phyloP scores from a whole-genome alignment of 2,329 filamentous ascomycete genomes.

The Botrytis paeoniae region DNA sequence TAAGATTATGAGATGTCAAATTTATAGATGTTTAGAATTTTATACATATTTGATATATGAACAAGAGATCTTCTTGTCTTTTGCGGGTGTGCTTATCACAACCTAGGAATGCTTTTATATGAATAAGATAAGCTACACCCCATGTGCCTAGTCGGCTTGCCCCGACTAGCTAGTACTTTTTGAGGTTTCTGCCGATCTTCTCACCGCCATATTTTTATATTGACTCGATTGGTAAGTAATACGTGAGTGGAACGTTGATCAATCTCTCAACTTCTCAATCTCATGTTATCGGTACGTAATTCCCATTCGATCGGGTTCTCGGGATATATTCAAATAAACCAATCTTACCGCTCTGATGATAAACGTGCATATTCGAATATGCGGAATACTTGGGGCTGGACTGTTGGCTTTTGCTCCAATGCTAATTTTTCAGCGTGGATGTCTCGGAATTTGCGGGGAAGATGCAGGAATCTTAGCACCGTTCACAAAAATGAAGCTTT shows the following conservation, averaged over 20 bases:
- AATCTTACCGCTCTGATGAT: background rate
- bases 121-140: background rate
- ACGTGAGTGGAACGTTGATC: background rate
- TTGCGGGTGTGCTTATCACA: background rate
- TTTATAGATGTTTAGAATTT: background rate
- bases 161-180: background rate
- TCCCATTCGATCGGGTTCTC: background rate
- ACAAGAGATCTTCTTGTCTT: background rate
- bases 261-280: background rate
- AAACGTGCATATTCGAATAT: background rate
- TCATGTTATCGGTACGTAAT: background rate
- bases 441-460: background rate
- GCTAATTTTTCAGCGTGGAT: background rate
- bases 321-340: background rate
- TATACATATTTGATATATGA: too few relatives aligned
- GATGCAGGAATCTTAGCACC: background rate
- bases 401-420: background rate
- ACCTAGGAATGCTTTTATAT: background rate
- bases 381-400: background rate
- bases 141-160: background rate
- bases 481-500: slow-evolving; percentile 1
- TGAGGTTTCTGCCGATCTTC: background rate
- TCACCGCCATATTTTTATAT: background rate
- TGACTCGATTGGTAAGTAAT: background rate
- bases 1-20: background rate